Evolutionary conservation across 345 rosid species (phyloP).

Genomic region (Salix arbutifolia): DNA sequence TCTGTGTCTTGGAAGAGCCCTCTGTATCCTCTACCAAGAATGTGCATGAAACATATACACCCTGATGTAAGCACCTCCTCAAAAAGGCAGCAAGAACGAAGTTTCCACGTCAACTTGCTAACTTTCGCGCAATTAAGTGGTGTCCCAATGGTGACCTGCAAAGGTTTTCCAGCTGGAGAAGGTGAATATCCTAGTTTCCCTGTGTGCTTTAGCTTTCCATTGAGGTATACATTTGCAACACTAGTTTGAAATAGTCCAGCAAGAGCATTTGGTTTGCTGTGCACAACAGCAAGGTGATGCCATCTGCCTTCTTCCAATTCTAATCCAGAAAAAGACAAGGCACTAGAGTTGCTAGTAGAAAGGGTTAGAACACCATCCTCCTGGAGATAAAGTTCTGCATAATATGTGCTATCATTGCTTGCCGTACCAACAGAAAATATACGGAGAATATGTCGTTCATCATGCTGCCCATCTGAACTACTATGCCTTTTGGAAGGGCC

Average conservation of each 20-base stretch:
- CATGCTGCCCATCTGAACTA: conserved; percentile 45
- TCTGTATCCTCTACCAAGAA: conserved; percentile 96
- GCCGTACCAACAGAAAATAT: conserved; percentile 93
- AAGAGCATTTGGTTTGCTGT: conserved; percentile 98
- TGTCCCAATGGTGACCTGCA: conserved; percentile 94
- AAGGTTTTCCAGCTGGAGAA: conserved; percentile 87
- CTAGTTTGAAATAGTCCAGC: conserved; percentile 99
- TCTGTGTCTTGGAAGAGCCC: conserved; percentile 96
- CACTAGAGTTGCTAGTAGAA: conserved; percentile 88
- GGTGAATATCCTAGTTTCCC: conserved; percentile 98
- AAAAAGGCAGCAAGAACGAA: conserved; percentile 93
- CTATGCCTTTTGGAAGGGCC: conserved; percentile 51
- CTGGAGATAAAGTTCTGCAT: conserved; percentile 88
- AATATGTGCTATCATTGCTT: conserved; percentile 62
- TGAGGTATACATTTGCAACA: conserved; percentile 88
- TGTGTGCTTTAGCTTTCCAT: conserved; percentile 94
- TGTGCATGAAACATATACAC: conserved; percentile 92
- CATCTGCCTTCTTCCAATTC: conserved; percentile 94
- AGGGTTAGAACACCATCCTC: conserved; percentile 93
- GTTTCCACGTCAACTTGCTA: conserved; percentile 83
- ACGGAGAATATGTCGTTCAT: conserved; percentile 61
- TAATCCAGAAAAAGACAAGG: conserved; percentile 87
- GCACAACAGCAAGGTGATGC: conserved; percentile 99
- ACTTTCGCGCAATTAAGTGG: conserved; percentile 73
- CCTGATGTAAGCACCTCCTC: conserved; percentile 99